A percentile compares a stretch with the other conserved stretches of the same genome.
Evolutionary conservation across 257 asterid genomes (phyloP).

Genomic region (Leptodermis oblonga): DNA sequence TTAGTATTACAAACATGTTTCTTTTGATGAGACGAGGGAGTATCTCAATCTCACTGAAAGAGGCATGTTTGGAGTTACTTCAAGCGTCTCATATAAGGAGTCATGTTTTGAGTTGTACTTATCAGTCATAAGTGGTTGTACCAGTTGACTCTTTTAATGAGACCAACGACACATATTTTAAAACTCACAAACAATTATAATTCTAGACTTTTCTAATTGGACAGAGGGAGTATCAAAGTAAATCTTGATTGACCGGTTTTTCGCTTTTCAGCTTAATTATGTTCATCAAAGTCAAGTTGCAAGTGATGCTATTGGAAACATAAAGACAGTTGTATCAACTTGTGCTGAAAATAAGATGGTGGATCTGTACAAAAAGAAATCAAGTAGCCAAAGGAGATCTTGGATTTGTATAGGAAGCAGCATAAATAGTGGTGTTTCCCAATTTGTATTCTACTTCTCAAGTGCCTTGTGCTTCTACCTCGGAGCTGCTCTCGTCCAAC

Average conservation of each 20-base stretch:
- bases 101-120: no score
- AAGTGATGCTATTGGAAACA: slow-evolving; percentile 27
- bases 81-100: no score
- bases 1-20: no score
- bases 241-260: neutral
- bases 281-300: slow-evolving; percentile 29
- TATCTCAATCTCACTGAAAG: no score
- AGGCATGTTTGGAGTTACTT: no score
- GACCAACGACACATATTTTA: no score
- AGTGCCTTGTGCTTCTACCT: slow-evolving; percentile 27
- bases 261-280: slow-evolving; percentile 16
- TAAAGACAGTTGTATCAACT: slow-evolving; percentile 26
- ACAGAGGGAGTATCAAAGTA: neutral
- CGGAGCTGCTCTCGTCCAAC: slow-evolving; percentile 28
- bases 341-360: slow-evolving; percentile 31
- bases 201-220: no score
- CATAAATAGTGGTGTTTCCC: slow-evolving; percentile 21
- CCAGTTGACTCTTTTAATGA: no score
- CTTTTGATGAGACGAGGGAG: no score
- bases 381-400: slow-evolving; percentile 14
- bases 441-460: slow-evolving; percentile 12
- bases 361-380: slow-evolving; percentile 24
- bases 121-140: no score
- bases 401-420: slow-evolving; percentile 24
- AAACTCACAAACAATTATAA: no score